phyloP scores from a whole-genome alignment of 306 rosid species.

The Calophaca sinica region DNA sequence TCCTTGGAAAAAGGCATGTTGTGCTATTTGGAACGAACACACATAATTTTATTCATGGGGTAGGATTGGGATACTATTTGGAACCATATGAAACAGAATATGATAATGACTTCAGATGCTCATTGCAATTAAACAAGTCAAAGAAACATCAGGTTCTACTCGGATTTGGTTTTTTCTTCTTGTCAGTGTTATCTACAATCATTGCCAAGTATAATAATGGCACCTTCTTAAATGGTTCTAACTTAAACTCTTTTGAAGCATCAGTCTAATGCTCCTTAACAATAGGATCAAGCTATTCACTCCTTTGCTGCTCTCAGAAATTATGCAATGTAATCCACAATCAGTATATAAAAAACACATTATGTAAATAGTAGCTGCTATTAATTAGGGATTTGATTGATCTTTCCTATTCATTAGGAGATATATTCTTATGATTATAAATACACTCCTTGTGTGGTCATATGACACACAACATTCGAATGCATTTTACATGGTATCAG shows the following conservation, averaged over 20 bases:
- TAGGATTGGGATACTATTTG: slow-evolving; percentile 46
- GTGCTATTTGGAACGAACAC: slow-evolving; percentile 5
- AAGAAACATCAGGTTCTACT: slow-evolving; percentile 47
- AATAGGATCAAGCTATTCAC: neutral
- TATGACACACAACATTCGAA: no score
- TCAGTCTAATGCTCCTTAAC: neutral
- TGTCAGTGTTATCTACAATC: slow-evolving; percentile 41
- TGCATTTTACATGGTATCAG: no score
- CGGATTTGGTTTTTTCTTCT: slow-evolving; percentile 32
- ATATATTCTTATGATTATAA: no score
- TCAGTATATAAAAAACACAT: no score
- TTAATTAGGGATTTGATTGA: no score
- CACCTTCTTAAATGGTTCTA: slow-evolving; percentile 34
- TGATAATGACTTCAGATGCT: no score
- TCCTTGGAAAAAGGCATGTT: neutral
- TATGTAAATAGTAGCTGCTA: no score
- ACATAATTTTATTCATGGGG: slow-evolving; percentile 7
- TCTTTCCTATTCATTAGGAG: no score
- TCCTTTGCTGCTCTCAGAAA: slow-evolving; percentile 1
- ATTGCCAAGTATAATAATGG: slow-evolving; percentile 42
- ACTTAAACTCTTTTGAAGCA: neutral
- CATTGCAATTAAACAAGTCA: no score
- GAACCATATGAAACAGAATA: slow-evolving; percentile 28
- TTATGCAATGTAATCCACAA: no score
- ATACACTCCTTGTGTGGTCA: no score